Evolutionary conservation across 2,329 filamentous ascomycete species (phyloP).

Genomic region (Nannizzia gypsea): DNA sequence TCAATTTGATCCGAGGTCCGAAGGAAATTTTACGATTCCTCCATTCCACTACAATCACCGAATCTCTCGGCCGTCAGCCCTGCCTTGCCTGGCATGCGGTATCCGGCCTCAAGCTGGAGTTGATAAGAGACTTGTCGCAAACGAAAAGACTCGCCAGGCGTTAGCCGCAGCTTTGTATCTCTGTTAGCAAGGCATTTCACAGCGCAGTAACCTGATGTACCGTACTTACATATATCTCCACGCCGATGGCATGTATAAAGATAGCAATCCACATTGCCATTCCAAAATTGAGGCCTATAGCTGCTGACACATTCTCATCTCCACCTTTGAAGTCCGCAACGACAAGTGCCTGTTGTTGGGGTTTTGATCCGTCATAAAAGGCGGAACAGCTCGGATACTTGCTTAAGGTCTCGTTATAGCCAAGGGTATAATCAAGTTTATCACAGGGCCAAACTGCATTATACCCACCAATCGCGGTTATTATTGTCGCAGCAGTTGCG

Average conservation of each 20-base stretch:
- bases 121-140: conserved; percentile 46
- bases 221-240: conserved; percentile 34
- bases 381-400: conserved; percentile 2
- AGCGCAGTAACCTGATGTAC: too few relatives aligned
- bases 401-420: background rate
- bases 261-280: conserved; percentile 30
- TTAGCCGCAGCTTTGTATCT: conserved; percentile 27
- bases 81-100: conserved; percentile 38
- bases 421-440: conserved; percentile 5
- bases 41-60: conserved; percentile 21
- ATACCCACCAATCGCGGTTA: background rate
- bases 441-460: conserved; percentile 3
- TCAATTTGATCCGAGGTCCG: too few relatives aligned
- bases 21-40: background rate
- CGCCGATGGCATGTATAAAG: conserved; percentile 39
- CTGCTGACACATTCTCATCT: conserved; percentile 1
- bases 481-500: background rate
- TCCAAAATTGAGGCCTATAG: conserved; percentile 8
- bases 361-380: conserved; percentile 3
- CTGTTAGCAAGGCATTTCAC: background rate
- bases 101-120: conserved; percentile 44
- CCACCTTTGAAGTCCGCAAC: conserved; percentile 11
- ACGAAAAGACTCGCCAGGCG: conserved; percentile 43
- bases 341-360: conserved; percentile 7
- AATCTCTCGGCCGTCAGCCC: conserved; percentile 36